Percentiles rank a stretch among this genome's conserved stretches.
These are phyloP conservation scores for Debaryomycetaceae sp. DNA, from an alignment of 1,139 yeast genomes.

Conservation along the genomic window DNA sequence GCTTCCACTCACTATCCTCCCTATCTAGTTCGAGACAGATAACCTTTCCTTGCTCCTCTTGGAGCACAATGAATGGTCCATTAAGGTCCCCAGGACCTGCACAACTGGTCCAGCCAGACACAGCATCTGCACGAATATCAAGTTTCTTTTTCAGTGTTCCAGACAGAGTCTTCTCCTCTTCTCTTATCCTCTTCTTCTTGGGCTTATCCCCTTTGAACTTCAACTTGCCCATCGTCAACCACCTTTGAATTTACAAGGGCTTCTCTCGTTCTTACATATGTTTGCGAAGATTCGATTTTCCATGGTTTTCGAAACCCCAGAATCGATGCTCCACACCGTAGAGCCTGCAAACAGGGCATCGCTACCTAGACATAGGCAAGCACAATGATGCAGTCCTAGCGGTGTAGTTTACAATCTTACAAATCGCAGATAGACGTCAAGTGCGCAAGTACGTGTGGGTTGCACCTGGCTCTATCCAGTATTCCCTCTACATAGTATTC, in stretches of 20 bases:
- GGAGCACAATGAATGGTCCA: constrained; percentile 9
- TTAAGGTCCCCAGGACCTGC: constrained; percentile 7
- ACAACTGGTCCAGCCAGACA: constrained; percentile 10
- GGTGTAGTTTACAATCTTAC: too few relatives aligned
- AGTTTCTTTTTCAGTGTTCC: not conserved
- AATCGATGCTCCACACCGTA: not conserved
- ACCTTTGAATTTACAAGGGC: not conserved
- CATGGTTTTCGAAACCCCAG: not conserved
- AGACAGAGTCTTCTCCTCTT: not conserved
- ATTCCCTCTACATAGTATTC: too few relatives aligned
- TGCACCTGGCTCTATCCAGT: too few relatives aligned
- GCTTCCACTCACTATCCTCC: not conserved
- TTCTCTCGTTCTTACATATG: not conserved
- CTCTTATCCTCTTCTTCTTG: constrained; percentile 6
- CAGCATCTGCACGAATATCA: not conserved
- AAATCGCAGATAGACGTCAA: too few relatives aligned
- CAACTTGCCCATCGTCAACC: constrained; percentile 9
- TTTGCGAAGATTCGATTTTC: not conserved
- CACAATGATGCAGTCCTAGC: too few relatives aligned
- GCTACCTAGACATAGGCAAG: too few relatives aligned
- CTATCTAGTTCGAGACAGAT: not conserved
- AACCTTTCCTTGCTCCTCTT: not conserved
- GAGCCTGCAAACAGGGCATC: too few relatives aligned
- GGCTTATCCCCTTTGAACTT: constrained; percentile 11
- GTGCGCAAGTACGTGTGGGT: too few relatives aligned